These are phyloP conservation scores for Cordyceps cicadae DNA, from an alignment of 2,329 filamentous ascomycete genomes.

Conservation along the genomic window DNA sequence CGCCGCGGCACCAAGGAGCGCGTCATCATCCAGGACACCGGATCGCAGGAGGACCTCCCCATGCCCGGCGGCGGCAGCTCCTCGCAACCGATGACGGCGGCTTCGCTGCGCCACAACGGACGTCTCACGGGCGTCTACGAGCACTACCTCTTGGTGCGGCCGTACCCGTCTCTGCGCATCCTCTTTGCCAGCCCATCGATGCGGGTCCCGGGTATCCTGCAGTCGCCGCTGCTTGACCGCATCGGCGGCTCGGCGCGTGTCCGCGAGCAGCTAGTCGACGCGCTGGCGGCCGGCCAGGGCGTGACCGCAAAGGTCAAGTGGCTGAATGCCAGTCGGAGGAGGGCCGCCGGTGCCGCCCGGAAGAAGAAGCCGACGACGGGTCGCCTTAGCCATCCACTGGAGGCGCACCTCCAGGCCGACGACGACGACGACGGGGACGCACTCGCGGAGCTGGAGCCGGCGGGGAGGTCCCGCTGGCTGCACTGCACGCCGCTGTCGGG, in stretches of 20 bases:
- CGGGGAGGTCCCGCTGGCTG: slow-evolving; percentile 62
- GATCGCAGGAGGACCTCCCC: slow-evolving; percentile 18
- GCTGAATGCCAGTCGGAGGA: slow-evolving; percentile 31
- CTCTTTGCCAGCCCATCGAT: slow-evolving; percentile 62
- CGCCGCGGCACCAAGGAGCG: slow-evolving; percentile 12
- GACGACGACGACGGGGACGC: slow-evolving; percentile 12
- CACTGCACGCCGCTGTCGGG: slow-evolving; percentile 67
- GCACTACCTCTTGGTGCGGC: slow-evolving; percentile 56
- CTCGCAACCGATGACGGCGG: not conserved
- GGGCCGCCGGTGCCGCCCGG: not conserved
- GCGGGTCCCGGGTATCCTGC: slow-evolving; percentile 58
- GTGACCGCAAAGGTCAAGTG: slow-evolving; percentile 70
- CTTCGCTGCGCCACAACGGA: slow-evolving; percentile 14
- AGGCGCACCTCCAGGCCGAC: slow-evolving; percentile 15
- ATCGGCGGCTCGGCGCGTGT: slow-evolving; percentile 42
- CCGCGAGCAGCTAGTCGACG: slow-evolving; percentile 42
- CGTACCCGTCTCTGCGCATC: slow-evolving; percentile 56
- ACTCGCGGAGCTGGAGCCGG: slow-evolving; percentile 17
- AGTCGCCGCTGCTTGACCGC: slow-evolving; percentile 47
- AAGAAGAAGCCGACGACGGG: not conserved
- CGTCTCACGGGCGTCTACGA: slow-evolving; percentile 32
- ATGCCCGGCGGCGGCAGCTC: slow-evolving; percentile 19
- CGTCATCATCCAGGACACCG: slow-evolving; percentile 13
- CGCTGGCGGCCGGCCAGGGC: slow-evolving; percentile 58
- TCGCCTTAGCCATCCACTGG: slow-evolving; percentile 2